Percentiles rank a stretch among this genome's conserved stretches.
Conservation (phyloP, 306 rosid species). For the Corylus avellana region DNA sequence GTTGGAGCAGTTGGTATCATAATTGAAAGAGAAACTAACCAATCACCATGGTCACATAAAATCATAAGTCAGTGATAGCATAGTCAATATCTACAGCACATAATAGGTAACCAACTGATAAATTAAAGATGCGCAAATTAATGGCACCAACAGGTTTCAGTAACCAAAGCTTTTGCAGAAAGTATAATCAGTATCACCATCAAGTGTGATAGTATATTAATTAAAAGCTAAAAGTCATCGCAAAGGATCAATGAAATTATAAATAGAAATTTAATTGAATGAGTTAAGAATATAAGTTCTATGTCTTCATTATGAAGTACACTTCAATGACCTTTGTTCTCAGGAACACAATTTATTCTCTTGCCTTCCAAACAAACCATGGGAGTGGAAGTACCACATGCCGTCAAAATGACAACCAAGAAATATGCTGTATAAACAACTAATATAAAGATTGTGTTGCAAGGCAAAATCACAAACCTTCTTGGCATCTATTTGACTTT, state of each 20-base stretch:
- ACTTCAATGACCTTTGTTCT: not conserved
- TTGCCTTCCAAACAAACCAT: constrained; percentile 4
- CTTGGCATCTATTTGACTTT: constrained; percentile 96
- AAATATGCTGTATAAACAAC: constrained; percentile 12
- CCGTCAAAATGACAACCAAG: constrained; percentile 19
- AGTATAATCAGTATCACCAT: constrained; percentile 3
- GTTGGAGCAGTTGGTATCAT: not conserved
- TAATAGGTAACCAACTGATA: not conserved
- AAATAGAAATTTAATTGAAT: constrained; percentile 19
- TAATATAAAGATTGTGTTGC: constrained; percentile 24
- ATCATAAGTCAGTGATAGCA: not conserved
- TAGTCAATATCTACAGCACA: not conserved
- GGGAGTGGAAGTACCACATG: not conserved
- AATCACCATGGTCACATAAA: not conserved
- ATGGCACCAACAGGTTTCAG: not conserved
- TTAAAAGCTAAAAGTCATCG: not conserved
- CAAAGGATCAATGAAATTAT: constrained; percentile 8
- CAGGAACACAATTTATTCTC: constrained; percentile 18
- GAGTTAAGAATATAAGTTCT: not conserved
- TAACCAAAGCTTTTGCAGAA: not conserved
- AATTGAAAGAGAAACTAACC: not conserved
- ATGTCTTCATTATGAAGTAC: not conserved
- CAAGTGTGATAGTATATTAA: constrained; percentile 16
- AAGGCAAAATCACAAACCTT: constrained; percentile 63
- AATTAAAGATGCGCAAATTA: not conserved